Percentiles rank a stretch among this genome's conserved stretches.
Conservation (phyloP, 2,329 filamentous ascomycete species). For the Tolypocladium cylindrosporum region DNA sequence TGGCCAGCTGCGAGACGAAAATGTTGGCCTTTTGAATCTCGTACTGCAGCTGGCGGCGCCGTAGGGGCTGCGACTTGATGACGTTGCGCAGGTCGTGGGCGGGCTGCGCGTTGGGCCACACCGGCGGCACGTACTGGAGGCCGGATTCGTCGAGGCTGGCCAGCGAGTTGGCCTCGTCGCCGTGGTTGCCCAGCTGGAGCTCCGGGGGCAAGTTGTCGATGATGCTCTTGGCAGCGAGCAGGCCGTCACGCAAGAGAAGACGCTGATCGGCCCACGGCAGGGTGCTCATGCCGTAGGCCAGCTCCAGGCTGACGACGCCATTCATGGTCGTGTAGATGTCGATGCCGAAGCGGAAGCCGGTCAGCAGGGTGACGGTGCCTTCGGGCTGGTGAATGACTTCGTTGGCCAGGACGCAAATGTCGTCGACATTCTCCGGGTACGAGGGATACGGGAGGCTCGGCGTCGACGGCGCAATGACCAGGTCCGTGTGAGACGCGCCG, state of each 20-base stretch:
- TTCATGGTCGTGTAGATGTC: constrained; percentile 76
- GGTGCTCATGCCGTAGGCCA: constrained; percentile 70
- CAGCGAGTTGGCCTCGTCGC: constrained; percentile 24
- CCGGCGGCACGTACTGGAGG: constrained; percentile 42
- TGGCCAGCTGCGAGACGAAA: constrained; percentile 70
- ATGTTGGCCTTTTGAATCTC: constrained; percentile 93
- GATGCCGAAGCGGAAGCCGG: constrained; percentile 73
- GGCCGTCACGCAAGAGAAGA: constrained; percentile 58
- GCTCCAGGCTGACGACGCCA: constrained; percentile 65
- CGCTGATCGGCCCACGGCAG: constrained; percentile 73
- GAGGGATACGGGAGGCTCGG: constrained; percentile 68
- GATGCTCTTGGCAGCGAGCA: constrained; percentile 60
- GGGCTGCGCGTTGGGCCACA: constrained; percentile 34
- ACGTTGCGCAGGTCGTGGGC: constrained; percentile 39
- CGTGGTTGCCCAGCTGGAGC: constrained; percentile 44
- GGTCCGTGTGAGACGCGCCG: constrained; percentile 59
- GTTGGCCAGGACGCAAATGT: constrained; percentile 65
- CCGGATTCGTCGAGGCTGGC: constrained; percentile 32
- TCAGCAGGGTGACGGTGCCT: constrained; percentile 57
- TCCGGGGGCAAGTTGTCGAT: constrained; percentile 59
- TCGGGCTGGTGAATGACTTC: constrained; percentile 62
- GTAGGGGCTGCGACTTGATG: constrained; percentile 36
- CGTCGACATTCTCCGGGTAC: constrained; percentile 72
- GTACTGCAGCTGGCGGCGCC: constrained; percentile 55
- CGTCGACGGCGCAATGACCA: constrained; percentile 68